Conservation (phyloP, 2,329 filamentous ascomycete genomes). For the Aspergillus sp. region DNA sequence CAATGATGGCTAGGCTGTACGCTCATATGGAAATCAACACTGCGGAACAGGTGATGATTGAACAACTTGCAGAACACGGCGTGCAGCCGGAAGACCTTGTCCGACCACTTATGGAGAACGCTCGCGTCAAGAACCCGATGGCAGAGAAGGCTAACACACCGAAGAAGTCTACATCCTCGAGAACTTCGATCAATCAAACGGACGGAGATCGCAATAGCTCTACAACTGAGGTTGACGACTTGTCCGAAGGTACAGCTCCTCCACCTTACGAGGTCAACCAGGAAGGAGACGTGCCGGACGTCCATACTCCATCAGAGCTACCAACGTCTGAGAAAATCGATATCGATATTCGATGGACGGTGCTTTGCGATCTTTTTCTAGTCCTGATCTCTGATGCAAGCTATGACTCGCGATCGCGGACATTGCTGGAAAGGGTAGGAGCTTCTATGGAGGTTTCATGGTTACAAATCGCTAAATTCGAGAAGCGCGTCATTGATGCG, state of each 20-base stretch:
- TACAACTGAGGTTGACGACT: slow-evolving; percentile 40
- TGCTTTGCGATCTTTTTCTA: slow-evolving; percentile 93
- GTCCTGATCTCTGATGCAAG: slow-evolving; percentile 94
- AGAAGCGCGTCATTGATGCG: slow-evolving; percentile 95
- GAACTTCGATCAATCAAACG: slow-evolving; percentile 31
- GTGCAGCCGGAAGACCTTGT: slow-evolving; percentile 84
- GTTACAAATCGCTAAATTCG: slow-evolving; percentile 94
- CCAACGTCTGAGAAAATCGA: slow-evolving; percentile 83
- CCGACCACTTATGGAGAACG: slow-evolving; percentile 85
- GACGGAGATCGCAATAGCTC: slow-evolving; percentile 32
- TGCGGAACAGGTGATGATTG: slow-evolving; percentile 94
- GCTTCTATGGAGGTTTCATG: slow-evolving; percentile 79
- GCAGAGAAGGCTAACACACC: slow-evolving; percentile 54
- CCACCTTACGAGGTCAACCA: slow-evolving; percentile 64
- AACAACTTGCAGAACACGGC: slow-evolving; percentile 91
- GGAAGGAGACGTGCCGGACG: slow-evolving; percentile 74
- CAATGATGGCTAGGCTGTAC: slow-evolving; percentile 96
- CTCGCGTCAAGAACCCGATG: slow-evolving; percentile 90
- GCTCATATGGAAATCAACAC: slow-evolving; percentile 94
- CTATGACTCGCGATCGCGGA: slow-evolving; percentile 87
- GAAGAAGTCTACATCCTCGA: slow-evolving; percentile 45
- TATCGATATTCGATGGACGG: slow-evolving; percentile 95
- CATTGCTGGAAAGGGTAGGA: slow-evolving; percentile 81
- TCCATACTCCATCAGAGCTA: slow-evolving; percentile 81
- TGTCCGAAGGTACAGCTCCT: slow-evolving; percentile 56